phyloP scores from a whole-genome alignment of 2,329 filamentous ascomycete species.

The Botrytis galanthina region DNA sequence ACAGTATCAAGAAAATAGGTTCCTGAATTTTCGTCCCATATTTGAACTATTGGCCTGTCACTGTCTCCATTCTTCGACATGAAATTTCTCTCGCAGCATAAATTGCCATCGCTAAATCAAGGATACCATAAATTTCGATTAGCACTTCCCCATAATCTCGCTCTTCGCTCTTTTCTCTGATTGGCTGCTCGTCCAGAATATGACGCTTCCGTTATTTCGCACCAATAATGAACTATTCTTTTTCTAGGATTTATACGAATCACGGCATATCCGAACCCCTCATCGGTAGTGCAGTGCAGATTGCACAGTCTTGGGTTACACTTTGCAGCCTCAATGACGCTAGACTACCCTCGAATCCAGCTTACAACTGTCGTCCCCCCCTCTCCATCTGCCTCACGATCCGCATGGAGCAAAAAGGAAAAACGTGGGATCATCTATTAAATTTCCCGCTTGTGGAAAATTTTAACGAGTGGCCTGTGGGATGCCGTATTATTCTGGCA shows the following conservation, averaged over 20 bases:
- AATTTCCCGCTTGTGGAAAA: conserved; percentile 19
- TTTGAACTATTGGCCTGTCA: background rate
- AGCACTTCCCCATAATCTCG: conserved; percentile 11
- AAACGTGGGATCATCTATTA: conserved; percentile 23
- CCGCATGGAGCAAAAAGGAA: conserved; percentile 7
- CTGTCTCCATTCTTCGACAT: background rate
- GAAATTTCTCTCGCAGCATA: background rate
- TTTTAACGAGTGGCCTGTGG: conserved; percentile 19
- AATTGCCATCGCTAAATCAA: background rate
- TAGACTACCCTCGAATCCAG: conserved; percentile 4
- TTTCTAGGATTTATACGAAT: conserved; percentile 18
- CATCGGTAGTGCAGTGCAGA: conserved; percentile 19
- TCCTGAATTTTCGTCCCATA: background rate
- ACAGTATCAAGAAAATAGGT: background rate
- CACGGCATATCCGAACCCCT: conserved; percentile 22
- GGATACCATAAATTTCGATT: background rate
- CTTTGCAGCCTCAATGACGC: conserved; percentile 10
- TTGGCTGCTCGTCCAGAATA: background rate
- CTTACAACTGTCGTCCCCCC: background rate
- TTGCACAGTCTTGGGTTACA: background rate
- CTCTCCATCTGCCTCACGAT: background rate
- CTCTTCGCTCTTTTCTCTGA: conserved; percentile 13
- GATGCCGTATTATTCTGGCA: background rate
- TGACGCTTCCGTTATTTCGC: conserved; percentile 17
- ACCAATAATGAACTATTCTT: conserved; percentile 3